A percentile compares a stretch with the other conserved stretches of the same genome.
These are phyloP conservation scores for Pythium phragmitis DNA, from an alignment of 352 stramenopile species.

Conservation along the genomic window DNA sequence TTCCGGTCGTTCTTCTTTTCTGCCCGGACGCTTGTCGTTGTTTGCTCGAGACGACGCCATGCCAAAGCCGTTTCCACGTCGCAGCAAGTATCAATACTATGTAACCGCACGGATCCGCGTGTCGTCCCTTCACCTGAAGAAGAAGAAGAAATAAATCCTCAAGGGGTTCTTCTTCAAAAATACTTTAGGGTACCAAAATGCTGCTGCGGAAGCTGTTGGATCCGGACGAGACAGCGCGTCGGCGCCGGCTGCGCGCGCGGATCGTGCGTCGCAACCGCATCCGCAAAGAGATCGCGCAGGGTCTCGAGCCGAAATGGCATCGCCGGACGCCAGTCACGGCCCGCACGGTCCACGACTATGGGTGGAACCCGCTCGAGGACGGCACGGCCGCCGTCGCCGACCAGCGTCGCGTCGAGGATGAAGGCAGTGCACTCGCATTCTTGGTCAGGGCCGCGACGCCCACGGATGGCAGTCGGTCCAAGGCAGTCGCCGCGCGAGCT, in stretches of 20 bases:
- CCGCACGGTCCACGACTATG: constrained; percentile 29
- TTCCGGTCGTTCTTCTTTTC: constrained; percentile 10
- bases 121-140: too few species aligned
- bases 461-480: background rate
- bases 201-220: constrained; percentile 53
- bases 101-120: constrained; percentile 9
- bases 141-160: too few species aligned
- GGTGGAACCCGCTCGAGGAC: constrained; percentile 26
- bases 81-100: too few species aligned
- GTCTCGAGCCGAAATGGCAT: constrained; percentile 35
- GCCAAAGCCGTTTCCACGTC: constrained; percentile 17
- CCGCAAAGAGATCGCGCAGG: constrained; percentile 49
- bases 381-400: constrained; percentile 13
- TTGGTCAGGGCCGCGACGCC: constrained; percentile 5
- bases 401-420: constrained; percentile 8
- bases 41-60: constrained; percentile 8
- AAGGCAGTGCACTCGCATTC: constrained; percentile 19
- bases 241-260: constrained; percentile 41
- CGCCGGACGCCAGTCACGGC: constrained; percentile 20
- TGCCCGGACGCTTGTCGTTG: background rate
- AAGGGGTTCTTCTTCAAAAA: background rate
- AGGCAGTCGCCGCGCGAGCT: background rate
- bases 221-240: constrained; percentile 48
- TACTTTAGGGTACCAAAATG: constrained; percentile 24
- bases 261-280: constrained; percentile 67